These are phyloP conservation scores for Scedosporium dehoogii DNA, from an alignment of 2,329 filamentous ascomycete species.

Conservation along the genomic window DNA sequence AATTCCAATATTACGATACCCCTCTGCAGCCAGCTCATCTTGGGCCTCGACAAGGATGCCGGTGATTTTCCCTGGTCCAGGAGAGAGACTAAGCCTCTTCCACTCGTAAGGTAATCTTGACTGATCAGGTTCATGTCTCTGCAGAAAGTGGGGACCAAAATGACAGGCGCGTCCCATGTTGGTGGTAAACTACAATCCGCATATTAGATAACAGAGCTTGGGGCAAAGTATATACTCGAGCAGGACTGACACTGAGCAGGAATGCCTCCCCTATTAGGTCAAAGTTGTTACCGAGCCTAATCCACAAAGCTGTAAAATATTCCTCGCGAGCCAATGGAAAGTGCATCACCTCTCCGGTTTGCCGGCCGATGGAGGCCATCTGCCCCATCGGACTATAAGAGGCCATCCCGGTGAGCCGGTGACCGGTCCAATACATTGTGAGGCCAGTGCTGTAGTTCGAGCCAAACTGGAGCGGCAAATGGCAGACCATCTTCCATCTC, in stretches of 20 bases:
- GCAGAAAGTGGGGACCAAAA: neutral
- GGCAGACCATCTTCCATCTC: neutral
- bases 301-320: neutral
- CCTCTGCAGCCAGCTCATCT: neutral
- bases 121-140: neutral
- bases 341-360: neutral
- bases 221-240: too few species aligned
- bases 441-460: neutral
- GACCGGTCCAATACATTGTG: neutral
- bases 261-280: neutral
- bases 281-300: neutral
- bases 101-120: neutral
- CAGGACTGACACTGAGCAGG: neutral
- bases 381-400: neutral
- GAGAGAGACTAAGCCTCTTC: neutral
- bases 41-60: neutral
- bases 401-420: neutral
- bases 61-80: neutral
- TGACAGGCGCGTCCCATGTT: neutral
- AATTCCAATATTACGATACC: neutral
- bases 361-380: neutral
- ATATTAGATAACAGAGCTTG: too few species aligned
- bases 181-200: neutral
- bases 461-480: neutral
- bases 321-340: neutral